Conservation (phyloP, 2,329 filamentous ascomycete genomes). For the Colletotrichum sp. region DNA sequence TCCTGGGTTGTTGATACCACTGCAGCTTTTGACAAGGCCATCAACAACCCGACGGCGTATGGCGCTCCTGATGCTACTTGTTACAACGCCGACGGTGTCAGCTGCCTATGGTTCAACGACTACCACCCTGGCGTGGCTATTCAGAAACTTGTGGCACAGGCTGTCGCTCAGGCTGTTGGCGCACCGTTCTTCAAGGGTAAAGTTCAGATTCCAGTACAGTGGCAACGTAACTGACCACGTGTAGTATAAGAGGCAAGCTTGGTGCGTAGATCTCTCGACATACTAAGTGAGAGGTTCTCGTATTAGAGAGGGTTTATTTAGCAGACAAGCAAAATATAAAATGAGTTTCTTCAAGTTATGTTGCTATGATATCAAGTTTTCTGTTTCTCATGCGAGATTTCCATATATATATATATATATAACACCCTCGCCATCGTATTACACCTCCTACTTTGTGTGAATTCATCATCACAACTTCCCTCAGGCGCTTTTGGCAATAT, state of each 20-base stretch:
- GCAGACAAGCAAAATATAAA: neutral
- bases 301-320: rapidly evolving
- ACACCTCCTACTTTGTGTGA: neutral
- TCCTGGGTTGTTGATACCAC: slow-evolving; percentile 45
- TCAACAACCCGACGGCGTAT: slow-evolving; percentile 45
- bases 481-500: neutral
- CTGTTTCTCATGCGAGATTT: neutral
- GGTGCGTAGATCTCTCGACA: rapidly evolving
- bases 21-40: slow-evolving; percentile 43
- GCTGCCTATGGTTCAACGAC: slow-evolving; percentile 50
- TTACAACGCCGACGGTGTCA: slow-evolving; percentile 44
- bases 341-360: neutral
- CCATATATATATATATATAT: neutral
- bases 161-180: slow-evolving; percentile 32
- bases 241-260: neutral
- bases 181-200: slow-evolving; percentile 16
- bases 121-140: slow-evolving; percentile 48
- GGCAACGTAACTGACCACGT: neutral
- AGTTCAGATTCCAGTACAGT: neutral
- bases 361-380: neutral
- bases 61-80: slow-evolving; percentile 48
- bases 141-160: slow-evolving; percentile 42
- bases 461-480: too few relatives aligned
- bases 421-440: neutral
- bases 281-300: too few relatives aligned